Evolutionary conservation across 768 basidiomycete species (phyloP), one percentile per base, ranked within the genome.

Genomic region (Trametes gibbosa): DNA sequence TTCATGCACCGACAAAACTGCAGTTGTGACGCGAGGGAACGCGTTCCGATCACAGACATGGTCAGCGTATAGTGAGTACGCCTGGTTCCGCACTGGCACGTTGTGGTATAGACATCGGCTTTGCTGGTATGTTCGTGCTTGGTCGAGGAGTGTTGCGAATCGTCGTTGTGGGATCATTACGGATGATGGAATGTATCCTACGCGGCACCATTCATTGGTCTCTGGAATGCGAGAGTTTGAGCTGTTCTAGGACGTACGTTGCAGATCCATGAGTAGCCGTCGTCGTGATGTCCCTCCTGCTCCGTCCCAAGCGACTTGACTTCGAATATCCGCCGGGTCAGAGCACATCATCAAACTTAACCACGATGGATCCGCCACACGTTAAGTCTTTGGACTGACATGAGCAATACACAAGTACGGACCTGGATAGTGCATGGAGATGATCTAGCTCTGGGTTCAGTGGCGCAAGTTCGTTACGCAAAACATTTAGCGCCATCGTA

Each of bases 131-230:
- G 79, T 72, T 56, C 86, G 83, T 58, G 96, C 90, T 75, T 98
- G 95, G 39, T 90, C 81, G 39, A 99, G 79, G 21, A 99, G 81
- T 8, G 90, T 84, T 16, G 86, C 80, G 57, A 98, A 88, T 45
- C 97, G 90, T 47, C 89, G 84, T 63, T 89, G 87, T 24, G 96
- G 97, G 48, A 98, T 86, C 92, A 98, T 97, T 53, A 93, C 79
- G 19, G 90, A 84, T 7, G 95, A 87, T 9, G 95, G 92, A 68
- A 98, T 92, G 75, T 86, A 90, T 27, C 81, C 96, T 98, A 67
- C 19, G 29, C 29, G 10, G 10, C 29, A 17, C 8, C 46, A 27
- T n/a, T 39, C 32, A 16, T 21, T 46, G 8, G 37, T 45, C 37
- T 51, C 39, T 40, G 6, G n/a, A 19, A 17, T 42, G 8, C 17